phyloP scores from a whole-genome alignment of 1,284 basidiomycete genomes.

The Pseudozyma flocculosa region DNA sequence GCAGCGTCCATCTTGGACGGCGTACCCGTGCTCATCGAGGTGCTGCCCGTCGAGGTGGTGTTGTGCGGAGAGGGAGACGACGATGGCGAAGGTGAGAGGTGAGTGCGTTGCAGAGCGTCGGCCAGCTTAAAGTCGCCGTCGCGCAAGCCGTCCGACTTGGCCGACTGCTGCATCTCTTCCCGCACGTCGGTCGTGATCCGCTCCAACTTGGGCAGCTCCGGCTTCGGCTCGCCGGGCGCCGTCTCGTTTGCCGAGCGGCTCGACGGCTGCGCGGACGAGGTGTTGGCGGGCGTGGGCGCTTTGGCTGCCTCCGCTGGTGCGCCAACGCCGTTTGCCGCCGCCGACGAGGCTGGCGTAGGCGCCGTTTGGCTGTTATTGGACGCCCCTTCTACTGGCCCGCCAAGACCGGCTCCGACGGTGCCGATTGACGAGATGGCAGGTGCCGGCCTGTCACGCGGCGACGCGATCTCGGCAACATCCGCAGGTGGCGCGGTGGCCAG shows the following conservation, averaged over 20 bases:
- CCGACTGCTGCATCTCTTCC: conserved; percentile 42
- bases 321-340: too few relatives aligned
- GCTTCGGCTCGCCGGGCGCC: conserved; percentile 4
- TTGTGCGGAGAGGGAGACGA: background rate
- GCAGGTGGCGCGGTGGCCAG: conserved; percentile 29
- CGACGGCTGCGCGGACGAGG: too few relatives aligned
- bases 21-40: too few relatives aligned
- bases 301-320: too few relatives aligned
- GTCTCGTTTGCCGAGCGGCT: too few relatives aligned
- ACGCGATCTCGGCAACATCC: conserved; percentile 7
- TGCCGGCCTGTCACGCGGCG: background rate
- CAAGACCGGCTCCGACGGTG: too few relatives aligned
- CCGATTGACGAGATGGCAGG: too few relatives aligned
- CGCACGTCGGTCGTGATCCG: conserved; percentile 39
- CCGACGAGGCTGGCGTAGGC: too few relatives aligned
- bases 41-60: too few relatives aligned
- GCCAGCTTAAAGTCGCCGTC: conserved; percentile 51
- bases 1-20: conserved; percentile 34
- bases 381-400: too few relatives aligned
- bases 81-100: conserved; percentile 9
- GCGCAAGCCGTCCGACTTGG: conserved; percentile 46
- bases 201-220: conserved; percentile 11
- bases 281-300: too few relatives aligned
- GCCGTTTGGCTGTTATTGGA: too few relatives aligned
- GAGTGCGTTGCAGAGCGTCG: conserved; percentile 36